Conservation (phyloP, 2,329 filamentous ascomycete genomes). For the Hirsutella rhossiliensis region DNA sequence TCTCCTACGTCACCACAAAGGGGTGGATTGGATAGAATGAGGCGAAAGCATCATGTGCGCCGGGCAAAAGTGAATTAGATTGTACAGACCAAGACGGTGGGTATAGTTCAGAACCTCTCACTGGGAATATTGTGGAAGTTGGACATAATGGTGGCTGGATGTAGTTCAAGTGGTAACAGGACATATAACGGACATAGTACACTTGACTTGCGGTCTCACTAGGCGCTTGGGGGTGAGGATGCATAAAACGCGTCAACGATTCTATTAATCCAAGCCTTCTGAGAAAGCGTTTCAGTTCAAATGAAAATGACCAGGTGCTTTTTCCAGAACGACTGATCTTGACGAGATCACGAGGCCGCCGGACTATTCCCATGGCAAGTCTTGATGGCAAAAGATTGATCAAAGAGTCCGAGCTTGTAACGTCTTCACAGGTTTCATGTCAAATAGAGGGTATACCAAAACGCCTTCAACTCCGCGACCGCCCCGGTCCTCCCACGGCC, state of each 20-base stretch:
- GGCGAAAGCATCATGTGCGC: not conserved
- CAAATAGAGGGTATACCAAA: constrained; percentile 12
- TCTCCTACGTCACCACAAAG: not conserved
- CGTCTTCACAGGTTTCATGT: not conserved
- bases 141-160: not conserved
- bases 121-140: not conserved
- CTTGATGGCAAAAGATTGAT: not conserved
- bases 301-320: too few relatives aligned
- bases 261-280: too few relatives aligned
- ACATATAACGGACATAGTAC: too few relatives aligned
- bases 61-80: not conserved
- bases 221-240: too few relatives aligned
- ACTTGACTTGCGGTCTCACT: too few relatives aligned
- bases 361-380: not conserved
- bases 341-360: not conserved
- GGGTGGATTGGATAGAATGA: not conserved
- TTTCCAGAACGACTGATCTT: not conserved
- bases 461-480: constrained; percentile 13
- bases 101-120: not conserved
- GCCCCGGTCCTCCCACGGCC: not conserved
- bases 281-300: not conserved
- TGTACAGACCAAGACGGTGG: not conserved
- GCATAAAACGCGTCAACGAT: too few relatives aligned
- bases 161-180: too few relatives aligned
- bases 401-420: not conserved